Conservation (phyloP, 2,329 filamentous ascomycete species). For the Scortechinia acanthostroma region DNA sequence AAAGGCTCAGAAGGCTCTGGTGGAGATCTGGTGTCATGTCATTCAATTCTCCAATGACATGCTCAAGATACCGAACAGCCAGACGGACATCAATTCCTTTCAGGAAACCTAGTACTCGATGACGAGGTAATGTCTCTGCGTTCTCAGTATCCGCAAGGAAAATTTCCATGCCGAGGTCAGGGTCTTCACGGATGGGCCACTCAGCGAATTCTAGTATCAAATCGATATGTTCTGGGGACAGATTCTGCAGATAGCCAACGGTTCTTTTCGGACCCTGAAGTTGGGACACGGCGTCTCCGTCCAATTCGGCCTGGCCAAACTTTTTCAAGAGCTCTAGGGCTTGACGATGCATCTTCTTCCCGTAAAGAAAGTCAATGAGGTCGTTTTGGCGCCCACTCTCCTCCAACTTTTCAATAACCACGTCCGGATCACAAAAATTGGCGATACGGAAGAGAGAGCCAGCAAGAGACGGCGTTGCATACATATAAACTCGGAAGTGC, state of each 20-base stretch:
- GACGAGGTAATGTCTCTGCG: slow-evolving; percentile 52
- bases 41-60: slow-evolving; percentile 54
- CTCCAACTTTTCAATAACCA: slow-evolving; percentile 57
- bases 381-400: slow-evolving; percentile 57
- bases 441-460: slow-evolving; percentile 58
- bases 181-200: slow-evolving; percentile 47
- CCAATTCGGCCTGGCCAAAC: slow-evolving; percentile 40
- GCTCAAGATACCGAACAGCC: slow-evolving; percentile 52
- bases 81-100: slow-evolving; percentile 40
- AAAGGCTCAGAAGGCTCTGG: slow-evolving; percentile 45
- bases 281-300: slow-evolving; percentile 27
- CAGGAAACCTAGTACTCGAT: slow-evolving; percentile 47
- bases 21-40: slow-evolving; percentile 53
- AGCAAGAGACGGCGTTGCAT: slow-evolving; percentile 50
- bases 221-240: slow-evolving; percentile 54
- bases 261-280: slow-evolving; percentile 51
- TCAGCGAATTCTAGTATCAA: slow-evolving; percentile 58
- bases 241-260: slow-evolving; percentile 51
- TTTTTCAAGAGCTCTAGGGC: slow-evolving; percentile 53
- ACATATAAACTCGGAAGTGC: slow-evolving; percentile 61
- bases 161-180: slow-evolving; percentile 53
- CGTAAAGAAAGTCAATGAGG: slow-evolving; percentile 59
- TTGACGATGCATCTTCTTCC: slow-evolving; percentile 56
- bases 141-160: slow-evolving; percentile 61
- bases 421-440: slow-evolving; percentile 61